Conservation (phyloP, 1,284 basidiomycete species). For the Ceratobasidium sp. region DNA sequence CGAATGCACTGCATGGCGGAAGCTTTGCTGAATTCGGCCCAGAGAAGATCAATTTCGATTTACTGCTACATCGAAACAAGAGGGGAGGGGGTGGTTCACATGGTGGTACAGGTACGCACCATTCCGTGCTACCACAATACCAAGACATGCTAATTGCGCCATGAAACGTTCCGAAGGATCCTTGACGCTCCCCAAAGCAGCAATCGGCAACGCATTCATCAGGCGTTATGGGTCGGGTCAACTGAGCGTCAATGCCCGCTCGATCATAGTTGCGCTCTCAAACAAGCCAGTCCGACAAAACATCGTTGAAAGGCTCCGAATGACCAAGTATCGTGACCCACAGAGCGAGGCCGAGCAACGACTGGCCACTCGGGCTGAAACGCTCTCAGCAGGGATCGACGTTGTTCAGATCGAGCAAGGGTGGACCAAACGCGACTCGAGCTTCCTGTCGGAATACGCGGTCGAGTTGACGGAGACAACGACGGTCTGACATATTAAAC, state of each 20-base stretch:
- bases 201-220: constrained; percentile 60
- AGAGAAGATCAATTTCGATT: constrained; percentile 62
- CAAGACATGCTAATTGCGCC: not conserved
- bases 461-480: constrained; percentile 56
- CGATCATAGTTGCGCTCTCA: constrained; percentile 58
- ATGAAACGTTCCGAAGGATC: constrained; percentile 28
- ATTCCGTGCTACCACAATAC: not conserved
- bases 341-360: constrained; percentile 65
- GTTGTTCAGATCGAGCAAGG: constrained; percentile 66
- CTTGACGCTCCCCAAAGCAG: constrained; percentile 61
- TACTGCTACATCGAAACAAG: constrained; percentile 61
- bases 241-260: constrained; percentile 55
- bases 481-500: constrained; percentile 50
- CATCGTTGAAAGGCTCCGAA: constrained; percentile 58
- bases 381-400: constrained; percentile 55
- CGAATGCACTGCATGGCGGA: constrained; percentile 34
- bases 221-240: constrained; percentile 57
- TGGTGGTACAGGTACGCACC: constrained; percentile 55
- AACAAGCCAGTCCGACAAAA: constrained; percentile 52
- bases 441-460: constrained; percentile 66
- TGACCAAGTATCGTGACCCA: constrained; percentile 65
- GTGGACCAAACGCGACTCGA: constrained; percentile 64
- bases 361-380: constrained; percentile 54
- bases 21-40: constrained; percentile 23
- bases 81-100: constrained; percentile 59